Base-by-base conservation (phyloP, 768 basidiomycete genomes). In the Termitomyces sp. region DNA sequence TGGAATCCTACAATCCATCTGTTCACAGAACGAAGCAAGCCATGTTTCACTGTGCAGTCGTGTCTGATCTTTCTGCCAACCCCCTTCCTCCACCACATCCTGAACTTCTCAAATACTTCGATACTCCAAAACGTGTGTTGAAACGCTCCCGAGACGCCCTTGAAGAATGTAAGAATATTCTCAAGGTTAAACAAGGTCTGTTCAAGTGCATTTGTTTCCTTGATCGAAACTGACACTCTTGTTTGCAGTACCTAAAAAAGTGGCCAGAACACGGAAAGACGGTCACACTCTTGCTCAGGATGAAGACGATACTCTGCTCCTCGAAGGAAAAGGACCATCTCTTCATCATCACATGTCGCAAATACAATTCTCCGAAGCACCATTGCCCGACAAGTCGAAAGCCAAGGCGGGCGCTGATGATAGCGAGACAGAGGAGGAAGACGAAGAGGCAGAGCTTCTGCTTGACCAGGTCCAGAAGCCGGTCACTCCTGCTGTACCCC, bases 11-110 rank as follows among this genome's bases (percentile, higher is more conserved):
- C 69, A 97, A 96, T 62, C 94, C 96, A 1, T 82, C 90, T 3
- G 77, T 97, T 32, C 95, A 99, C 64, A 85, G 95, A 50, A 79
- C 87, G 54, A 96, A 95, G 67, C 93, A 97, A 74, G 94, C 94
- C 12, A 83, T 93, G 62, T 91, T 96, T 70, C 95, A 97, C 65
- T 80, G 81, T 49, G 93, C 93, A 2, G 78, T 92, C 10, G 84
- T 88, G 19, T 72, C 80, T 2, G 90, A 97, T 65, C 68, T 95
- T n/a, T 69, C 75, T 21, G 75, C 75, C 7, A 76, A 91, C 53
- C 92, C 93, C 0, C 77, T 96, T 9, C 86, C 89, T 1, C 90
- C 90, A 2, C 90, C 92, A 1, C 93, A 97, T 68, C 87, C 86
- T 2, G 90, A 91, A 53, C 75, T 97, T 1, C 72, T 81, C 28